Conservation (phyloP, 2,329 filamentous ascomycete species). For the Colletotrichum sp. region DNA sequence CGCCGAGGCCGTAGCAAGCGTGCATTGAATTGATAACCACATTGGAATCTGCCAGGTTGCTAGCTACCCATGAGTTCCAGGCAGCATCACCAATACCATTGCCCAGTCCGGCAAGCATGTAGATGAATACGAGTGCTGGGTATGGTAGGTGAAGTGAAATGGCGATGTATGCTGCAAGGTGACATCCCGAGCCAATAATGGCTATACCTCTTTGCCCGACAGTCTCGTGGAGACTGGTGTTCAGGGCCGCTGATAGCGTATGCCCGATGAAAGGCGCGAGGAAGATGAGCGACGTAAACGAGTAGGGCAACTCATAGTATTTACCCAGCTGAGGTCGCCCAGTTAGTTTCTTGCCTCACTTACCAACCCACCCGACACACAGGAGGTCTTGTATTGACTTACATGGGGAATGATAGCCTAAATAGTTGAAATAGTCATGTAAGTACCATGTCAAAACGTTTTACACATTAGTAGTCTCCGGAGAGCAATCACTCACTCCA, state of each 20-base stretch:
- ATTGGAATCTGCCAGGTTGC: slow-evolving; percentile 73
- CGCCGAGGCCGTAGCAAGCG: slow-evolving; percentile 74
- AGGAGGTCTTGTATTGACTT: not conserved
- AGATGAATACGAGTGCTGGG: slow-evolving; percentile 68
- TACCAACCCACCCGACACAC: not conserved
- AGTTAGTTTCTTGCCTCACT: not conserved
- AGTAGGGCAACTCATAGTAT: slow-evolving; percentile 67
- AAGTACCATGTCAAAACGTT: not conserved
- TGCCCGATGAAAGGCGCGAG: slow-evolving; percentile 71
- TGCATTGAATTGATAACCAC: slow-evolving; percentile 76
- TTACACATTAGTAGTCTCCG: not conserved
- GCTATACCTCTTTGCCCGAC: slow-evolving; percentile 76
- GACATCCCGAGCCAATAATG: slow-evolving; percentile 64
- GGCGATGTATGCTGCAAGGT: slow-evolving; percentile 68
- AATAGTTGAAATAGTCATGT: not conserved
- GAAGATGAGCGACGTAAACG: slow-evolving; percentile 70
- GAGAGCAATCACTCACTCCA: slow-evolving; percentile 51
- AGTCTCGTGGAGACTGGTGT: slow-evolving; percentile 67
- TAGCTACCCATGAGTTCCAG: slow-evolving; percentile 66
- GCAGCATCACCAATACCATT: slow-evolving; percentile 70
- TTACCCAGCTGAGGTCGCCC: not conserved
- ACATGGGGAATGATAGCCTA: slow-evolving; percentile 45
- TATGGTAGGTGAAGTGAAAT: slow-evolving; percentile 73
- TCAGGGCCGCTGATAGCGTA: slow-evolving; percentile 64
- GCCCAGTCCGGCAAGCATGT: slow-evolving; percentile 71